A percentile compares a stretch with the other conserved stretches of the same genome.
phyloP scores from a whole-genome alignment of 2,329 filamentous ascomycete genomes.

The Epichloe typhina region DNA sequence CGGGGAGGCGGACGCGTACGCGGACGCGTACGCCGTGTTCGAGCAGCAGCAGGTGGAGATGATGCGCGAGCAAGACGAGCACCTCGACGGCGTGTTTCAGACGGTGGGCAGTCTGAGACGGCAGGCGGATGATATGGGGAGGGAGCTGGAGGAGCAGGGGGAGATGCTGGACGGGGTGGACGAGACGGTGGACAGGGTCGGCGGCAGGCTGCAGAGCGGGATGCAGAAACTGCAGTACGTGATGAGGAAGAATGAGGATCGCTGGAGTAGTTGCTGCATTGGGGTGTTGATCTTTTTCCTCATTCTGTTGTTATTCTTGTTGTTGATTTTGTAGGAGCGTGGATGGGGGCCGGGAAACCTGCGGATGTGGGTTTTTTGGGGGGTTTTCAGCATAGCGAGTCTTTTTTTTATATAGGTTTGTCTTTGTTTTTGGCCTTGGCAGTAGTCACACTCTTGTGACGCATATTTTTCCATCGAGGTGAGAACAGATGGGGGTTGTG shows the following conservation, averaged over 20 bases:
- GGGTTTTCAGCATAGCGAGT: not conserved
- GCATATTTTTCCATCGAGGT: not conserved
- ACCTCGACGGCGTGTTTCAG: slow-evolving; percentile 81
- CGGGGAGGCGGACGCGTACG: slow-evolving; percentile 31
- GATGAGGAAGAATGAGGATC: slow-evolving; percentile 82
- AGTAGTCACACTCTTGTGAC: not conserved
- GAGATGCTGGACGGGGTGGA: slow-evolving; percentile 83
- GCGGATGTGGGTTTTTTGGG: not conserved
- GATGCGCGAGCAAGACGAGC: slow-evolving; percentile 89
- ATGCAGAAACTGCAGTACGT: slow-evolving; percentile 78
- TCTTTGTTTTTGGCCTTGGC: not conserved
- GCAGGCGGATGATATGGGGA: slow-evolving; percentile 91
- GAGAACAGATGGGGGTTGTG: not conserved
- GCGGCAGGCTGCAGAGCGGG: slow-evolving; percentile 71
- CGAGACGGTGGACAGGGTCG: slow-evolving; percentile 71
- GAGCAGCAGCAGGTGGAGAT: slow-evolving; percentile 87
- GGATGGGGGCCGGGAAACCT: not conserved
- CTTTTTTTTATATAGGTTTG: not conserved
- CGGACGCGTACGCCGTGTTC: slow-evolving; percentile 66
- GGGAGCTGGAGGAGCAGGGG: slow-evolving; percentile 86
- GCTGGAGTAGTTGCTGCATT: slow-evolving; percentile 80
- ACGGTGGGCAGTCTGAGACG: slow-evolving; percentile 83
- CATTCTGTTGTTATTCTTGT: slow-evolving; percentile 70
- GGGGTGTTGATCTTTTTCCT: slow-evolving; percentile 76
- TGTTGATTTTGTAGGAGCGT: slow-evolving; percentile 42